A percentile compares a stretch with the other conserved stretches of the same genome.
phyloP scores from a whole-genome alignment of 257 asterid species.

The Nicotiana sylvestris region DNA sequence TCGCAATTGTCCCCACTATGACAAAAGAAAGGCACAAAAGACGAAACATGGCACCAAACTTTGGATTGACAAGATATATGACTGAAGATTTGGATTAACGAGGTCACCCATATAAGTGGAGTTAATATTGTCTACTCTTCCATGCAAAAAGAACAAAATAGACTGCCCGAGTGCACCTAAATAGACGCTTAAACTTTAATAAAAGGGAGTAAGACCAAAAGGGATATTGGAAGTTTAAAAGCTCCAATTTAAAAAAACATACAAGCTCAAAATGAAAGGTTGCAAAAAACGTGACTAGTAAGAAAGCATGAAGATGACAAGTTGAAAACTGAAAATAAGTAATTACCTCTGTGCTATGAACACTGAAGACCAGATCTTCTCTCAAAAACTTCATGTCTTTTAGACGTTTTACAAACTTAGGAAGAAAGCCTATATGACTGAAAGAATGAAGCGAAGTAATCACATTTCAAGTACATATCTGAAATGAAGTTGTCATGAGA shows the following conservation, averaged over 20 bases:
- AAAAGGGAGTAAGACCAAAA: background rate
- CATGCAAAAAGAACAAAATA: background rate
- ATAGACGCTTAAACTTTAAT: background rate
- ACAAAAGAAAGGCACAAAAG: constrained; percentile 4
- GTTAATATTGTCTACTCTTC: background rate
- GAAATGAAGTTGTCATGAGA: background rate
- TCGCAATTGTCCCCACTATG: background rate
- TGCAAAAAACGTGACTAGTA: background rate
- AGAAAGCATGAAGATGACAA: background rate
- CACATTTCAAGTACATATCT: background rate
- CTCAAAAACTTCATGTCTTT: constrained; percentile 74
- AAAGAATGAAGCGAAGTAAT: constrained; percentile 12
- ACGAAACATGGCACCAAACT: background rate
- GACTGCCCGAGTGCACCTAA: background rate
- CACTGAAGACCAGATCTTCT: constrained; percentile 74
- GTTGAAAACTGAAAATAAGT: background rate
- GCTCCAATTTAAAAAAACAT: background rate
- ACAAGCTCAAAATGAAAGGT: background rate
- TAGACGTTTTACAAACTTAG: constrained; percentile 58
- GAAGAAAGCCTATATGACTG: constrained; percentile 89
- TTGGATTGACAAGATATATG: background rate
- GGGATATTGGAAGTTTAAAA: background rate
- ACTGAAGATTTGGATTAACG: background rate
- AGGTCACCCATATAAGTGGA: background rate
- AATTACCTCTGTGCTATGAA: constrained; percentile 88